Conservation (phyloP, 345 rosid species). For the Trapa incisa region DNA sequence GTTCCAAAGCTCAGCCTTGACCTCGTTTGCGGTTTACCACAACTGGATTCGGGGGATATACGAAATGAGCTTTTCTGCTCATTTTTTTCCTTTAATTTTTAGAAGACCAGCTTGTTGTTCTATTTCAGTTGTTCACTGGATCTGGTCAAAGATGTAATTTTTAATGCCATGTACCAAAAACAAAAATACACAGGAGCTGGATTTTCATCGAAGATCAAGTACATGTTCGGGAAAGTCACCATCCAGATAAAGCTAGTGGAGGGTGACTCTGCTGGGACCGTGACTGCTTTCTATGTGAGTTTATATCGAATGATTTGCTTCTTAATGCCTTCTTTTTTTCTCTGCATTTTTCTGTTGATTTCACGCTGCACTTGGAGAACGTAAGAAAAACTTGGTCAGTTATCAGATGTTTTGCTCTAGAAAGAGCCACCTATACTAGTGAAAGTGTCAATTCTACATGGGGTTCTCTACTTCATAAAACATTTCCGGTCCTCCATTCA, state of each 20-base stretch:
- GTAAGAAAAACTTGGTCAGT: neutral
- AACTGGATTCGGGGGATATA: too few species aligned
- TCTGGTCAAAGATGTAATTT: neutral
- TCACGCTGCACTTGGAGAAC: neutral
- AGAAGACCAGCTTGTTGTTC: neutral
- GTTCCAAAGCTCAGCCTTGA: neutral
- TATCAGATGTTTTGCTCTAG: neutral
- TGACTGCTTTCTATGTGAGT: conserved; percentile 92
- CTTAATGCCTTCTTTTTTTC: neutral
- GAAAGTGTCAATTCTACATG: neutral
- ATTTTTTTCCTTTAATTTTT: neutral
- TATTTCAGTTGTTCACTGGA: neutral
- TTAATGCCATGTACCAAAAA: neutral
- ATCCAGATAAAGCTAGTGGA: conserved; percentile 89
- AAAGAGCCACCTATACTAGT: neutral
- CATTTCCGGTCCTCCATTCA: too few species aligned
- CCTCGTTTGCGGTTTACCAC: neutral
- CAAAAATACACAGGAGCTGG: conserved; percentile 62
- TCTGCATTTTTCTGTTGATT: neutral
- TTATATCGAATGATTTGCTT: neutral
- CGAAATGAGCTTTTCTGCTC: too few species aligned
- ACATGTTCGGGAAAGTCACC: conserved; percentile 81
- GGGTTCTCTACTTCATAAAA: neutral
- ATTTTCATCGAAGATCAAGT: conserved; percentile 78
- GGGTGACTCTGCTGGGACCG: conserved; percentile 99